phyloP scores from a whole-genome alignment of 192 early-diverging fungal species.

The Coemansia sp. region DNA sequence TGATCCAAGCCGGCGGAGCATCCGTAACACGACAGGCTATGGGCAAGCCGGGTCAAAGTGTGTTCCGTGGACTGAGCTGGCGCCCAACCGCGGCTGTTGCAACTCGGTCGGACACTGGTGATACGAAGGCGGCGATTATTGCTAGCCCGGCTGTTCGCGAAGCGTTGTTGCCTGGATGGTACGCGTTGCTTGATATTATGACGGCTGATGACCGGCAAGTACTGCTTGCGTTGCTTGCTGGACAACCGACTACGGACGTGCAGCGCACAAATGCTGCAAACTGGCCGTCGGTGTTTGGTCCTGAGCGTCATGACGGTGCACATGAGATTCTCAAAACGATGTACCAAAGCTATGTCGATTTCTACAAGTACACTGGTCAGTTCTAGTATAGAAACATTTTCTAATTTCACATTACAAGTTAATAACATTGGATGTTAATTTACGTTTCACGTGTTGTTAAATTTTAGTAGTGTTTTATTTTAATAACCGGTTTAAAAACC shows the following conservation, averaged over 20 bases:
- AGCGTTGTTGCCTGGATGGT: slow-evolving; percentile 43
- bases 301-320: slow-evolving; percentile 39
- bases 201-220: slow-evolving; percentile 14
- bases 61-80: slow-evolving; percentile 40
- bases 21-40: not conserved
- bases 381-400: slow-evolving; percentile 8
- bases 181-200: slow-evolving; percentile 46
- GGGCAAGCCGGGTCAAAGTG: not conserved
- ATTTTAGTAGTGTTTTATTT: not conserved
- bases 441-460: too few relatives aligned
- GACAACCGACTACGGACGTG: slow-evolving; percentile 7
- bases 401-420: too few relatives aligned
- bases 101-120: not conserved
- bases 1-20: slow-evolving; percentile 42
- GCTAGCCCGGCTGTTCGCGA: slow-evolving; percentile 34
- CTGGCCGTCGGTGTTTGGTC: slow-evolving; percentile 39
- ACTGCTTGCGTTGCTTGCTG: slow-evolving; percentile 30
- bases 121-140: slow-evolving; percentile 5
- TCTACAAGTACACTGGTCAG: slow-evolving; percentile 48
- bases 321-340: slow-evolving; percentile 44
- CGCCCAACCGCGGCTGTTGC: slow-evolving; percentile 19
- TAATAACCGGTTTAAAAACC: not conserved
- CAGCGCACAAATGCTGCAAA: not conserved
- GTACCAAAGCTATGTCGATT: slow-evolving; percentile 42
- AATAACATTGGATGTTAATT: too few relatives aligned